These are phyloP conservation scores for Xerophyta viscosa DNA, from an alignment of 106 monocot genomes.

Conservation along the genomic window DNA sequence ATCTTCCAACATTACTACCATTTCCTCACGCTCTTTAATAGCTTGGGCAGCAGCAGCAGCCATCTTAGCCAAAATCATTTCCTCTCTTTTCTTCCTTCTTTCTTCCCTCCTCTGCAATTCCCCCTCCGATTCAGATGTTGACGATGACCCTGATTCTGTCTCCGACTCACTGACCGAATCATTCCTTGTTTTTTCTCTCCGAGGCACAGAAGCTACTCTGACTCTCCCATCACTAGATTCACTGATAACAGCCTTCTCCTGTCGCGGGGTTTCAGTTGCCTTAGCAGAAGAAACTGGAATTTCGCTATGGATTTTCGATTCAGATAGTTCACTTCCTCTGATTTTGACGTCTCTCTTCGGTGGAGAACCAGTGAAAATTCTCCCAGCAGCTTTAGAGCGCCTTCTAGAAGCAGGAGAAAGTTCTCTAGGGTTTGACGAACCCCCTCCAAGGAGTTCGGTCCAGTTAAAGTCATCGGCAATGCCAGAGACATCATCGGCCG, in stretches of 20 bases:
- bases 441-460: slow-evolving; percentile 72
- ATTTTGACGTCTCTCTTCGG: too few species aligned
- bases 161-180: slow-evolving; percentile 21
- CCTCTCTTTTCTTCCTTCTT: slow-evolving; percentile 60
- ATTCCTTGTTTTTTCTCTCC: background rate
- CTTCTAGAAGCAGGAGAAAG: too few species aligned
- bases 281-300: too few species aligned
- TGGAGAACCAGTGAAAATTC: too few species aligned
- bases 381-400: too few species aligned
- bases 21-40: slow-evolving; percentile 66
- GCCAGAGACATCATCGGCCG: slow-evolving; percentile 2
- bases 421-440: too few species aligned
- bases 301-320: too few species aligned
- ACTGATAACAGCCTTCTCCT: too few species aligned
- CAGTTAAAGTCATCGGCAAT: slow-evolving; percentile 58
- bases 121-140: slow-evolving; percentile 60
- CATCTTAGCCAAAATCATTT: slow-evolving; percentile 33
- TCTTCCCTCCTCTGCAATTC: slow-evolving; percentile 47
- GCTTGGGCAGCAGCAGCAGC: slow-evolving; percentile 45
- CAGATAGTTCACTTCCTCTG: too few species aligned
- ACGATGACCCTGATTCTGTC: slow-evolving; percentile 24
- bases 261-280: too few species aligned
- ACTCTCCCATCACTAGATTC: too few species aligned
- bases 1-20: slow-evolving; percentile 53
- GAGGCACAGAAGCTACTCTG: too few species aligned